A percentile compares a stretch with the other conserved stretches of the same genome.
These are phyloP conservation scores for Acmispon strigosus DNA, from an alignment of 306 rosid species.

Conservation along the genomic window DNA sequence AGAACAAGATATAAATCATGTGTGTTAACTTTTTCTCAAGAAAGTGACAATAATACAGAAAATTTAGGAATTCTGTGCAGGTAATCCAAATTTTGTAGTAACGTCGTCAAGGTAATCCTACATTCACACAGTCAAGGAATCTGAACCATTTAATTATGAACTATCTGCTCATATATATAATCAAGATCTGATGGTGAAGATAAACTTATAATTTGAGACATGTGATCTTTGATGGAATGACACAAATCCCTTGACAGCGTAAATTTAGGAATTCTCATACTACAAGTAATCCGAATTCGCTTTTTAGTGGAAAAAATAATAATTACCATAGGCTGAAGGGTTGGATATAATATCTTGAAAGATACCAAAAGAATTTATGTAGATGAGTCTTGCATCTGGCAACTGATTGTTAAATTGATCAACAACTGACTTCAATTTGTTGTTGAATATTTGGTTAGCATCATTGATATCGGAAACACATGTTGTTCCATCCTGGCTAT, in stretches of 20 bases:
- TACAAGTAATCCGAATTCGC: not conserved
- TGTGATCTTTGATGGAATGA: too few relatives aligned
- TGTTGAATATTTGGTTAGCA: constrained; percentile 72
- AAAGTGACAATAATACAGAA: not conserved
- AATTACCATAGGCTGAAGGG: constrained; percentile 68
- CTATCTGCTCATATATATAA: too few relatives aligned
- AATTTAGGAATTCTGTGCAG: too few relatives aligned
- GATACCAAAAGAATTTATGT: constrained; percentile 58
- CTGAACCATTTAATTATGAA: too few relatives aligned
- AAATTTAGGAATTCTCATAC: too few relatives aligned
- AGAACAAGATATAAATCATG: not conserved
- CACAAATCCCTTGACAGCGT: too few relatives aligned
- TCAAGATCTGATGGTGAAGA: too few relatives aligned
- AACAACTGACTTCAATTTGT: constrained; percentile 49
- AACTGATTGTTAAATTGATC: constrained; percentile 52
- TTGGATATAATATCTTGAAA: constrained; percentile 58
- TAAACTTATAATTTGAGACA: too few relatives aligned
- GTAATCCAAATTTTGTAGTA: too few relatives aligned
- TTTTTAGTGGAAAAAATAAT: not conserved
- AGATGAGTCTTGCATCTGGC: constrained; percentile 60
- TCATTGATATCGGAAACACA: constrained; percentile 64
- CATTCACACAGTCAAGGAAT: too few relatives aligned
- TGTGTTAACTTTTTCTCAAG: not conserved
- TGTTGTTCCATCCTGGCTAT: constrained; percentile 66
- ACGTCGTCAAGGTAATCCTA: too few relatives aligned